These are phyloP conservation scores for Globisporangium ultimum DNA, from an alignment of 352 stramenopile species.

Conservation along the genomic window DNA sequence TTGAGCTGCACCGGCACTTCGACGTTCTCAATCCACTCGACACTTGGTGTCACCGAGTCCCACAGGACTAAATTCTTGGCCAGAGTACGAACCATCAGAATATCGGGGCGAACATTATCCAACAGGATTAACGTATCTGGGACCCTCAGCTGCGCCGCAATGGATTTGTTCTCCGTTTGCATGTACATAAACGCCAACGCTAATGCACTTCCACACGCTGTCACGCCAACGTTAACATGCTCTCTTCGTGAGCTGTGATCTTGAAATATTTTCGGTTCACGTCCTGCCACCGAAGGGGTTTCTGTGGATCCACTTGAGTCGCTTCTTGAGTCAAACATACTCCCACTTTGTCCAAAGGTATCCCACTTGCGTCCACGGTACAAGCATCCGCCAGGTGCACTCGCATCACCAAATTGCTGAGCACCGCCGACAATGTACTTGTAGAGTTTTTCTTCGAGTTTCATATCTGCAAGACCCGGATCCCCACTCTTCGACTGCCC, in stretches of 20 bases:
- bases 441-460: slow-evolving; percentile 96
- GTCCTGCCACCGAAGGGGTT: slow-evolving; percentile 53
- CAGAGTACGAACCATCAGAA: slow-evolving; percentile 93
- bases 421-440: slow-evolving; percentile 91
- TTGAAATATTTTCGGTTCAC: slow-evolving; percentile 36
- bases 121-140: slow-evolving; percentile 95
- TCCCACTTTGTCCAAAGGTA: slow-evolving; percentile 26
- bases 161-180: slow-evolving; percentile 86
- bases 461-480: slow-evolving; percentile 92
- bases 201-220: slow-evolving; percentile 89
- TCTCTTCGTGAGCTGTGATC: slow-evolving; percentile 52
- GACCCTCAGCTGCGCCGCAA: slow-evolving; percentile 84
- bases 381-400: slow-evolving; percentile 49
- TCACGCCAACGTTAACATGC: slow-evolving; percentile 95
- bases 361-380: slow-evolving; percentile 73
- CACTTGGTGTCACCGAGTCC: slow-evolving; percentile 88
- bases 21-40: slow-evolving; percentile 86
- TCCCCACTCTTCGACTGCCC: slow-evolving; percentile 64
- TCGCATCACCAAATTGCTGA: slow-evolving; percentile 40
- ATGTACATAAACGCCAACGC: slow-evolving; percentile 97
- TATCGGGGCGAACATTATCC: slow-evolving; percentile 95
- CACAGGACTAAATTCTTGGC: slow-evolving; percentile 95
- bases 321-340: slow-evolving; percentile 11
- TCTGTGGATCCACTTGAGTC: slow-evolving; percentile 10
- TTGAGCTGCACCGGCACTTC: slow-evolving; percentile 59